phyloP scores from a whole-genome alignment of 192 early-diverging fungal species.

The Podila minutissima region DNA sequence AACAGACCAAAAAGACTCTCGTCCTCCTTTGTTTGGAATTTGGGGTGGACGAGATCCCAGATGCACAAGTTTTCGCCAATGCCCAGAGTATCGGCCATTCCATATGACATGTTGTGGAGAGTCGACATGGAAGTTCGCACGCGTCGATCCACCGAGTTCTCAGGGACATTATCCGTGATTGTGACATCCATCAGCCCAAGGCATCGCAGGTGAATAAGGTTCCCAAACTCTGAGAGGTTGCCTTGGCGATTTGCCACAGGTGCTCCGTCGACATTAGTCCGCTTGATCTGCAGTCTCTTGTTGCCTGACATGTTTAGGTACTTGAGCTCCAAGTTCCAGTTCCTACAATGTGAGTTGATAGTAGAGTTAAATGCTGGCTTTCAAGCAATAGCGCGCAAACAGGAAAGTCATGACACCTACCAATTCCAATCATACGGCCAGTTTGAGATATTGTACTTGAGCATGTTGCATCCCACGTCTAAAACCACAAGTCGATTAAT shows the following conservation, averaged over 20 bases:
- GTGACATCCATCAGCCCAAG: conserved; percentile 94
- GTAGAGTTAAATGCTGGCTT: not conserved
- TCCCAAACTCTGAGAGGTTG: conserved; percentile 81
- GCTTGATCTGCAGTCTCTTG: conserved; percentile 88
- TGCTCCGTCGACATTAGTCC: conserved; percentile 59
- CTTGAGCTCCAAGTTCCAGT: conserved; percentile 89
- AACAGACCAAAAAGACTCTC: conserved; percentile 91
- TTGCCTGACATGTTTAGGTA: conserved; percentile 94
- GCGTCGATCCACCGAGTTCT: conserved; percentile 83
- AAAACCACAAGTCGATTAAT: conserved; percentile 79
- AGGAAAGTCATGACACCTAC: conserved; percentile 35
- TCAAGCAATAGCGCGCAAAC: not conserved
- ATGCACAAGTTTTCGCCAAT: conserved; percentile 74
- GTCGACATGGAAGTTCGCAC: conserved; percentile 85
- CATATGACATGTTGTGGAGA: conserved; percentile 85
- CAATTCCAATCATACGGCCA: conserved; percentile 98
- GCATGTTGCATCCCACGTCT: conserved; percentile 87
- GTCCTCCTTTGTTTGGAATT: conserved; percentile 85
- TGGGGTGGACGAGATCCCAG: conserved; percentile 89
- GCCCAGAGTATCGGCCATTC: conserved; percentile 86
- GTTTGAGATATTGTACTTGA: conserved; percentile 94
- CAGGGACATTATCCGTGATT: conserved; percentile 72
- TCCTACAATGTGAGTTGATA: conserved; percentile 52
- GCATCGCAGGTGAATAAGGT: conserved; percentile 79
- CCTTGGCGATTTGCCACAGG: conserved; percentile 38